Evolutionary conservation across 306 rosid species (phyloP).

Genomic region (Benincasa hispida): DNA sequence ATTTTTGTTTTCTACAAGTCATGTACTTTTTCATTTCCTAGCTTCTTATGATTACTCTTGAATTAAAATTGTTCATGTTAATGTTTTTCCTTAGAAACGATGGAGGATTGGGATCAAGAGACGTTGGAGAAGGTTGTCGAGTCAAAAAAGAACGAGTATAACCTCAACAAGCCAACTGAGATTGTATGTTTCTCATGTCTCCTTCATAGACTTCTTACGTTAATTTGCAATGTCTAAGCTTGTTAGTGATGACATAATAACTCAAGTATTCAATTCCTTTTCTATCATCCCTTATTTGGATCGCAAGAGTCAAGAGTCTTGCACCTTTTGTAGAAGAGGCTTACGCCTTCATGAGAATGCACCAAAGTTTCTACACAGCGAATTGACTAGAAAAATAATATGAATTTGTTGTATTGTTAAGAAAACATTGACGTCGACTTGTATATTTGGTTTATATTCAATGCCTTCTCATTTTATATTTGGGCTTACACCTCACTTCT

Average conservation of each 20-base stretch:
- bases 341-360: neutral
- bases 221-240: neutral
- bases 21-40: conserved; percentile 3
- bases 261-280: neutral
- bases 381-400: neutral
- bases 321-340: neutral
- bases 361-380: neutral
- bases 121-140: conserved; percentile 87
- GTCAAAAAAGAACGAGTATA: conserved; percentile 67
- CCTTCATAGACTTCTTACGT: neutral
- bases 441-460: neutral
- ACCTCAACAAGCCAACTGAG: conserved; percentile 94
- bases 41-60: neutral
- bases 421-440: neutral
- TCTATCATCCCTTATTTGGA: neutral
- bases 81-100: conserved; percentile 37
- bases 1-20: neutral
- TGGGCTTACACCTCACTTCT: neutral
- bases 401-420: neutral
- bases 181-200: conserved; percentile 39
- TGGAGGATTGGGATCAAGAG: conserved; percentile 99
- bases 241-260: neutral
- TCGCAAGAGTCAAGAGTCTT: neutral
- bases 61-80: neutral
- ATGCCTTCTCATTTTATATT: neutral